Percentiles rank a stretch among this genome's conserved stretches.
Conservation (phyloP, 495 filamentous ascomycete species). For the Podospora tetraspora region DNA sequence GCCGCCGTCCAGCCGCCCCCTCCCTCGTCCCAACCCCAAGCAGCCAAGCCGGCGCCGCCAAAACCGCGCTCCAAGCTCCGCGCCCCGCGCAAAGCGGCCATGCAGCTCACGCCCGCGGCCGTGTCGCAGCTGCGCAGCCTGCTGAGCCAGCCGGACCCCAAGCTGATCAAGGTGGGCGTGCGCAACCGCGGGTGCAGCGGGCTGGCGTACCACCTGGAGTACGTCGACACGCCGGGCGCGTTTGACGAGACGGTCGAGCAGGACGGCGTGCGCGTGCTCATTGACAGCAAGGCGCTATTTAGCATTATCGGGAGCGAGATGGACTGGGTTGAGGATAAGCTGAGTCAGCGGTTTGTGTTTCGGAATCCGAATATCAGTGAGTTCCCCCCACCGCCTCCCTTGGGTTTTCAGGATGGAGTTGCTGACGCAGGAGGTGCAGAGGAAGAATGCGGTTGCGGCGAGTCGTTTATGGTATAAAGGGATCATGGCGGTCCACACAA, state of each 20-base stretch:
- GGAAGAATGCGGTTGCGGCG: slow-evolving; percentile 94
- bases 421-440: slow-evolving; percentile 48
- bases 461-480: slow-evolving; percentile 82
- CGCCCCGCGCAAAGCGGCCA: slow-evolving; percentile 76
- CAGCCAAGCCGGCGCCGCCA: slow-evolving; percentile 6
- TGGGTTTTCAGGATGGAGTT: neutral
- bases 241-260: slow-evolving; percentile 95
- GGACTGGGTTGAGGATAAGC: slow-evolving; percentile 96
- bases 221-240: slow-evolving; percentile 78
- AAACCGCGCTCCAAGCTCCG: slow-evolving; percentile 55
- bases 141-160: slow-evolving; percentile 75
- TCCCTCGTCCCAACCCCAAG: neutral
- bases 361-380: slow-evolving; percentile 96
- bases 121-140: slow-evolving; percentile 68
- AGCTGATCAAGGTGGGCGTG: slow-evolving; percentile 89
- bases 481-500: neutral
- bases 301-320: slow-evolving; percentile 98
- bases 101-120: slow-evolving; percentile 75
- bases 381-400: slow-evolving; percentile 32
- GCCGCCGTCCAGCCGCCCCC: neutral
- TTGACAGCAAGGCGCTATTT: slow-evolving; percentile 94
- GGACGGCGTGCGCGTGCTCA: slow-evolving; percentile 90
- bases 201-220: slow-evolving; percentile 91
- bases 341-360: slow-evolving; percentile 87
- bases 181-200: slow-evolving; percentile 95